These are phyloP conservation scores for Aspergillus terreus DNA, from an alignment of 2,329 filamentous ascomycete genomes.

Conservation along the genomic window DNA sequence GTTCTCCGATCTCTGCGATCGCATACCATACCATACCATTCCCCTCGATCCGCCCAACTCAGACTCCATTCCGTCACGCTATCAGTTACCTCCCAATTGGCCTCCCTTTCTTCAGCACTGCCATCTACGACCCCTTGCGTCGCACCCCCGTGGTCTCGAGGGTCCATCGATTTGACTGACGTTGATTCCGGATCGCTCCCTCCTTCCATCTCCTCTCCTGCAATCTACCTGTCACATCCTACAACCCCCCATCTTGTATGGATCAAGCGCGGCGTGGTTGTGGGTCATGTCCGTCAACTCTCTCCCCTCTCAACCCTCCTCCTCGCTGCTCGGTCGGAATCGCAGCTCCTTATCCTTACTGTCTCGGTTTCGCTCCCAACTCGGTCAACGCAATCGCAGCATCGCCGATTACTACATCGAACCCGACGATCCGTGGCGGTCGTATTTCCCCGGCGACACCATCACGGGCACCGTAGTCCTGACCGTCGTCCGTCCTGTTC, in stretches of 20 bases:
- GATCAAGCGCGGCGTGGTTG: slow-evolving; percentile 27
- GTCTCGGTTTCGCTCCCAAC: slow-evolving; percentile 54
- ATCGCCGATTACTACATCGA: slow-evolving; percentile 61
- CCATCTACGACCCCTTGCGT: neutral
- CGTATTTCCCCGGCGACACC: slow-evolving; percentile 60
- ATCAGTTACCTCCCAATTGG: neutral
- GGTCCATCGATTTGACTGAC: no score
- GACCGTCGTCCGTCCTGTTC: slow-evolving; percentile 57
- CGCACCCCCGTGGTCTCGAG: neutral
- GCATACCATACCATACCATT: neutral
- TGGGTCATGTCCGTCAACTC: slow-evolving; percentile 42
- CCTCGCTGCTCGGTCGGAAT: slow-evolving; percentile 38
- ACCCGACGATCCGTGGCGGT: slow-evolving; percentile 59
- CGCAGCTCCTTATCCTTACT: slow-evolving; percentile 44
- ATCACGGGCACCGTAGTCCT: slow-evolving; percentile 59
- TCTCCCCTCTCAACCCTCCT: slow-evolving; percentile 27
- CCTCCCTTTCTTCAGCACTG: neutral
- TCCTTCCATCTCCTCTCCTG: neutral
- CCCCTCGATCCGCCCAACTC: neutral
- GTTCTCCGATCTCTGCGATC: no score
- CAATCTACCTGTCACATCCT: slow-evolving; percentile 1
- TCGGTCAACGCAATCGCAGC: slow-evolving; percentile 52
- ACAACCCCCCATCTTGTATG: slow-evolving; percentile 26
- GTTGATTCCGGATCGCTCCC: neutral
- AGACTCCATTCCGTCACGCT: neutral